Evolutionary conservation across 1,284 basidiomycete species (phyloP).

Genomic region (Sporisorium graminicola): DNA sequence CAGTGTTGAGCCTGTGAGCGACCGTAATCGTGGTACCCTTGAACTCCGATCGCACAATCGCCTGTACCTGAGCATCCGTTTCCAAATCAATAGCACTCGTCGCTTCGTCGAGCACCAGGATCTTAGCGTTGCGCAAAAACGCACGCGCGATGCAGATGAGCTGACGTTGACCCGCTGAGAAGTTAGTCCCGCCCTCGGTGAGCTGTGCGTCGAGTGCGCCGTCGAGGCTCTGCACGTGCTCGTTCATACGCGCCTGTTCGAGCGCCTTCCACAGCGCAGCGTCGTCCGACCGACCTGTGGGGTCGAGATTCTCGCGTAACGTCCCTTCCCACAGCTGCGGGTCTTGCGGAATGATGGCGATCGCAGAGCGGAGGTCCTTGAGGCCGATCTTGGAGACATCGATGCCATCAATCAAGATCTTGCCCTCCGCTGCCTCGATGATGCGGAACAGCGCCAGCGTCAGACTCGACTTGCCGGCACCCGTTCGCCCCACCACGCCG

Average conservation of each 20-base stretch:
- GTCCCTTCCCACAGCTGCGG: constrained; percentile 86
- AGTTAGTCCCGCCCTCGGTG: constrained; percentile 81
- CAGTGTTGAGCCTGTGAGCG: constrained; percentile 86
- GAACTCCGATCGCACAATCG: constrained; percentile 77
- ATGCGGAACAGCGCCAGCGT: constrained; percentile 72
- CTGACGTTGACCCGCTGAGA: constrained; percentile 83
- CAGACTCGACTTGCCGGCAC: constrained; percentile 90
- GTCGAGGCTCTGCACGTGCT: constrained; percentile 80
- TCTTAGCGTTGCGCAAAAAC: constrained; percentile 75
- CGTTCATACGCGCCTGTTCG: constrained; percentile 78
- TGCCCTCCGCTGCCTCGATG: constrained; percentile 80
- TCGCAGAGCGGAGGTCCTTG: constrained; percentile 75
- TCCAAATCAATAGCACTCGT: constrained; percentile 79
- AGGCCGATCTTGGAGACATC: constrained; percentile 87
- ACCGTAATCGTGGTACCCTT: constrained; percentile 71
- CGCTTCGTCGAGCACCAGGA: constrained; percentile 91
- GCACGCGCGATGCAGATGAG: constrained; percentile 70
- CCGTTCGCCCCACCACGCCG: constrained; percentile 79
- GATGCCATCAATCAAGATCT: constrained; percentile 84
- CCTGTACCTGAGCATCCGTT: constrained; percentile 86
- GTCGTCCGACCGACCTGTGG: constrained; percentile 78
- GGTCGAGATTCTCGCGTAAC: constrained; percentile 86
- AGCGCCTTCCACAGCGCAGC: constrained; percentile 84
- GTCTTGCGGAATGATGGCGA: constrained; percentile 87
- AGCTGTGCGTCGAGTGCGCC: constrained; percentile 82